Evolutionary conservation across 2,329 filamentous ascomycete species (phyloP).

Genomic region (Talaromyces islandicus): DNA sequence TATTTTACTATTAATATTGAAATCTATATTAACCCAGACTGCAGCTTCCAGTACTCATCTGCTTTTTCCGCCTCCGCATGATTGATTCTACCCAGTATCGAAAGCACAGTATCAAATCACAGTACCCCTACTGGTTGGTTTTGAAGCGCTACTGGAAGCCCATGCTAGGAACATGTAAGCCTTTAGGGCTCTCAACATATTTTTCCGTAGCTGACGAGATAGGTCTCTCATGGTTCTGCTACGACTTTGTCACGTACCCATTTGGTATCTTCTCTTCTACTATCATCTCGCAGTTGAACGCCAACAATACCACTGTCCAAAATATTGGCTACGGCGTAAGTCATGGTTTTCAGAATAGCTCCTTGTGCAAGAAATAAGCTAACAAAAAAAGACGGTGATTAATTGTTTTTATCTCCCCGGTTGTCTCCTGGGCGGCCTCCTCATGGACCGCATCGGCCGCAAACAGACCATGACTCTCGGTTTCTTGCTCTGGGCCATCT

Average conservation of each 20-base stretch:
- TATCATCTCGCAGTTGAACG: slow-evolving; percentile 43
- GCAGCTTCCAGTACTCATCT: slow-evolving; percentile 30
- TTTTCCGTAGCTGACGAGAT: neutral
- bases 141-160: slow-evolving; percentile 47
- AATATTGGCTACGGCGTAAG: slow-evolving; percentile 39
- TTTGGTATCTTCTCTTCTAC: slow-evolving; percentile 52
- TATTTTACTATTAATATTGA: slow-evolving; percentile 49
- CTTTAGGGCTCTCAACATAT: neutral
- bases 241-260: slow-evolving; percentile 52
- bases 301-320: slow-evolving; percentile 32
- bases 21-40: slow-evolving; percentile 39
- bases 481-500: slow-evolving; percentile 38
- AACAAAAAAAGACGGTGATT: slow-evolving; percentile 32
- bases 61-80: slow-evolving; percentile 8
- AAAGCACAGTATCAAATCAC: slow-evolving; percentile 30
- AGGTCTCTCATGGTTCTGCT: slow-evolving; percentile 42
- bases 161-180: slow-evolving; percentile 41
- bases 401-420: slow-evolving; percentile 50
- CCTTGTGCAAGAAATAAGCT: neutral
- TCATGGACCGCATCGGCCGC: slow-evolving; percentile 46
- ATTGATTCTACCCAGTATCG: slow-evolving; percentile 15
- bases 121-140: slow-evolving; percentile 41
- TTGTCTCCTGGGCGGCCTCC: slow-evolving; percentile 41
- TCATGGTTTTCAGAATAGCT: neutral
- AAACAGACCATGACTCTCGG: slow-evolving; percentile 48